Percentiles rank a stretch among this genome's conserved stretches.
Conservation (phyloP, 2,329 filamentous ascomycete species). For the Zymoseptoria passerinii region DNA sequence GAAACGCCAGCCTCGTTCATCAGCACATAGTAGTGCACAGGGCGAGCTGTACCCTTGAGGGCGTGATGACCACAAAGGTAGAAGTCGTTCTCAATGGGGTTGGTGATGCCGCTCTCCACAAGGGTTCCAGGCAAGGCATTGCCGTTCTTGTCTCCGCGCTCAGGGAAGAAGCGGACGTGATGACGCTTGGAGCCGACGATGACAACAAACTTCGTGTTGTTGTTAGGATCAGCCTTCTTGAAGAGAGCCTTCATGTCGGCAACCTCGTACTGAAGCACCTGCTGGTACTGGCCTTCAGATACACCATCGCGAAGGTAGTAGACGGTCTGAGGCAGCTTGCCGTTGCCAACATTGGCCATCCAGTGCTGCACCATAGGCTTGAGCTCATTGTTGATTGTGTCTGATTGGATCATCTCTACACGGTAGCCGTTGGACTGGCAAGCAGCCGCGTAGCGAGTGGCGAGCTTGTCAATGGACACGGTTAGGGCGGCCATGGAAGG, state of each 20-base stretch:
- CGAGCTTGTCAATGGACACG: constrained; percentile 64
- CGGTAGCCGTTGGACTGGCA: constrained; percentile 78
- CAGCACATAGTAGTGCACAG: constrained; percentile 77
- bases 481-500: constrained; percentile 79
- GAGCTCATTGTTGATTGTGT: constrained; percentile 58
- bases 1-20: constrained; percentile 66
- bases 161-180: constrained; percentile 86
- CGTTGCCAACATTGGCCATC: constrained; percentile 47
- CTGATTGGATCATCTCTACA: constrained; percentile 64
- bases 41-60: constrained; percentile 88
- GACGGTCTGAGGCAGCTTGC: constrained; percentile 59
- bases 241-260: constrained; percentile 53
- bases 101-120: constrained; percentile 82
- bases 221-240: constrained; percentile 26
- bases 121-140: constrained; percentile 82
- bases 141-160: constrained; percentile 60
- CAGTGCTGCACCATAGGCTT: constrained; percentile 56
- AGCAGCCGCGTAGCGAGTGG: constrained; percentile 67
- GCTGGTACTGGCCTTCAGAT: constrained; percentile 72
- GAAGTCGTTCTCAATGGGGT: constrained; percentile 86
- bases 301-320: constrained; percentile 94
- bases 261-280: constrained; percentile 75
- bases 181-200: constrained; percentile 89
- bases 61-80: constrained; percentile 65
- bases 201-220: constrained; percentile 64